phyloP scores from a whole-genome alignment of 139 green algal genomes.

The Marvania coccoides region DNA sequence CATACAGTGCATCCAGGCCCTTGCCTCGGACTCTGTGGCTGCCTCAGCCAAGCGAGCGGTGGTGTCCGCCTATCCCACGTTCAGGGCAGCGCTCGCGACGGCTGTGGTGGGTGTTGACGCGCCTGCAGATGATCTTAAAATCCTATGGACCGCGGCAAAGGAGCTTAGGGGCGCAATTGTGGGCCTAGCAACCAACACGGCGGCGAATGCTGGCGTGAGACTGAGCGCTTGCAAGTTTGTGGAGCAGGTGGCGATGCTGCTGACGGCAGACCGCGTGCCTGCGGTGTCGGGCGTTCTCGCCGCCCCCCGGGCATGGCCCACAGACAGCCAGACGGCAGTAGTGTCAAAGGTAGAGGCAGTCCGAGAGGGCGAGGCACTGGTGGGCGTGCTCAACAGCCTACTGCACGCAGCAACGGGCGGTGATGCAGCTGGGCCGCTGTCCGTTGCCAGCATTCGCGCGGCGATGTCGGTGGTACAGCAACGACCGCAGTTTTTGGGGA shows the following conservation, averaged over 20 bases:
- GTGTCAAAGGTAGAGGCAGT: constrained; percentile 7
- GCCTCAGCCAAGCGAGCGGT: constrained; percentile 11
- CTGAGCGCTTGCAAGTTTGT: constrained; percentile 29
- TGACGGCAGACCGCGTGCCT: constrained; percentile 30
- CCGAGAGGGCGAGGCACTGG: constrained; percentile 7
- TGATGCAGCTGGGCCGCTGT: constrained; percentile 16
- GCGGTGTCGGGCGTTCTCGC: neutral
- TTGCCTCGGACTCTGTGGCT: constrained; percentile 11
- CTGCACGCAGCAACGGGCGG: constrained; percentile 12
- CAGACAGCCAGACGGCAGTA: constrained; percentile 12
- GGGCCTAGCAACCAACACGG: neutral
- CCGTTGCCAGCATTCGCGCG: constrained; percentile 16
- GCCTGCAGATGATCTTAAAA: neutral
- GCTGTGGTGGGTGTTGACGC: neutral
- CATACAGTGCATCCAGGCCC: neutral
- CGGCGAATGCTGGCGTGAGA: constrained; percentile 10
- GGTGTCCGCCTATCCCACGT: neutral
- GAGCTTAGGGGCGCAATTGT: neutral
- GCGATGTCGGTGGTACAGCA: constrained; percentile 21
- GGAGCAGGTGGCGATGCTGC: constrained; percentile 33
- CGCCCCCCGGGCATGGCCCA: neutral
- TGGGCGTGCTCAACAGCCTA: constrained; percentile 26
- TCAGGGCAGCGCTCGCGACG: neutral
- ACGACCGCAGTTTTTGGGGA: constrained; percentile 35
- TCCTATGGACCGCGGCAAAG: constrained; percentile 21